Conservation (phyloP, 306 rosid species). For the Begonia fuchsioides region DNA sequence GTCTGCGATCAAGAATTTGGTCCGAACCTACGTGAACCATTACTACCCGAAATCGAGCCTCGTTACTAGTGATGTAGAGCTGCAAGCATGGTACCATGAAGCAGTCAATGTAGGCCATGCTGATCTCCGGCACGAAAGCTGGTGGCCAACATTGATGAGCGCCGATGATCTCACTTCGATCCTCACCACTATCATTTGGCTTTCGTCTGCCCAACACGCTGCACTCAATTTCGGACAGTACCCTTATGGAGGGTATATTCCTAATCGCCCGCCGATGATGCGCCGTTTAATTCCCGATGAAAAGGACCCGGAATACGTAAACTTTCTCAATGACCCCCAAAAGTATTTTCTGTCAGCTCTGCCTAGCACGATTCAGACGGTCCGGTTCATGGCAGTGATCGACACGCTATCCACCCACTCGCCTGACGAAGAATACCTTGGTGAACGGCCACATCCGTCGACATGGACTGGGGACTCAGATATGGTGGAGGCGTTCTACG, state of each 20-base stretch:
- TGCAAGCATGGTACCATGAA: constrained; percentile 80
- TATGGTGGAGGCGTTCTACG: constrained; percentile 43
- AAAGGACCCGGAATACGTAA: constrained; percentile 49
- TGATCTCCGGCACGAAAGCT: constrained; percentile 41
- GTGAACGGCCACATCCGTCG: constrained; percentile 67
- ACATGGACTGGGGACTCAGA: constrained; percentile 66
- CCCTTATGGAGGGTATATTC: constrained; percentile 89
- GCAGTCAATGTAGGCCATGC: constrained; percentile 88
- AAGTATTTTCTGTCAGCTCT: constrained; percentile 48
- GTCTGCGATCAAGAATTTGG: constrained; percentile 79
- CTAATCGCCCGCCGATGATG: constrained; percentile 83
- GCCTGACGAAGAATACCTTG: constrained; percentile 86
- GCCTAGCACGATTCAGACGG: constrained; percentile 61
- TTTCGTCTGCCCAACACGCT: constrained; percentile 90
- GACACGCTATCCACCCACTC: constrained; percentile 83
- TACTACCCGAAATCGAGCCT: constrained; percentile 53
- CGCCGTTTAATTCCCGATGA: constrained; percentile 70
- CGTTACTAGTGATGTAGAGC: constrained; percentile 49
- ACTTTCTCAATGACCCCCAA: constrained; percentile 66
- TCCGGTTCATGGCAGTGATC: constrained; percentile 79
- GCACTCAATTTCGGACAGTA: constrained; percentile 96
- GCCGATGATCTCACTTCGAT: constrained; percentile 47
- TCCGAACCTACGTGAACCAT: constrained; percentile 48
- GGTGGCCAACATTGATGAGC: constrained; percentile 73
- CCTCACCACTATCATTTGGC: constrained; percentile 73